Conservation (phyloP, 192 early-diverging fungal species). For the Coemansia sp. region DNA sequence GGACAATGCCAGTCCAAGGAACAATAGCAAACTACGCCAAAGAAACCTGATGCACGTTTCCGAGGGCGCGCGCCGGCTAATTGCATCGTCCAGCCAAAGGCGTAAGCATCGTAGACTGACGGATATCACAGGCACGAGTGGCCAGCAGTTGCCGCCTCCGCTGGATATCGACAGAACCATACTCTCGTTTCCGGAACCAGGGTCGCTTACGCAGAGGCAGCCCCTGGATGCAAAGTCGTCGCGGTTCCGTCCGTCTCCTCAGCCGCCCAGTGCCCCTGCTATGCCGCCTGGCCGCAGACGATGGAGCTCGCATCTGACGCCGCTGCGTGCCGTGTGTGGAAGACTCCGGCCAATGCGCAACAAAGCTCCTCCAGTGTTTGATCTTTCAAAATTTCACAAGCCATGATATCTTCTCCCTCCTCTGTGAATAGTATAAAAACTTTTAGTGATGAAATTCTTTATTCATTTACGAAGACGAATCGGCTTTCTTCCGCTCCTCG, state of each 20-base stretch:
- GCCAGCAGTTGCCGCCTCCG: constrained; percentile 16
- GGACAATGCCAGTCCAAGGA: too few relatives aligned
- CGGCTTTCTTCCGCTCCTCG: constrained; percentile 35
- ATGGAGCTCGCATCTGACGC: constrained; percentile 12
- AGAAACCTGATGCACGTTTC: constrained; percentile 17
- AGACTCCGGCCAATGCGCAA: background rate
- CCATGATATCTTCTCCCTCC: background rate
- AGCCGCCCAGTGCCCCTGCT: background rate
- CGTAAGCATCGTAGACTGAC: background rate
- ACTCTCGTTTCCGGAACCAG: constrained; percentile 10
- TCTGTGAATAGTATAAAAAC: too few relatives aligned
- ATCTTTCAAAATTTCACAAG: background rate
- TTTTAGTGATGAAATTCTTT: too few relatives aligned
- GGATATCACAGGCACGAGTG: too few relatives aligned
- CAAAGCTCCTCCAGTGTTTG: background rate
- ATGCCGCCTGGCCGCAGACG: background rate
- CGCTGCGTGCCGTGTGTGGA: constrained; percentile 9
- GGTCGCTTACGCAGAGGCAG: background rate
- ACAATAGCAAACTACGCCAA: background rate
- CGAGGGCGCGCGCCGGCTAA: constrained; percentile 20
- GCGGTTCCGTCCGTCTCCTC: background rate
- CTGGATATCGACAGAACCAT: constrained; percentile 20
- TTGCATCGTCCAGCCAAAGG: constrained; percentile 18
- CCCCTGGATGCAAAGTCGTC: background rate
- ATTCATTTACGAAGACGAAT: background rate